Evolutionary conservation across 441 rosid species (phyloP), one percentile per base, ranked within the genome.

Genomic region (Melastoma candidum): DNA sequence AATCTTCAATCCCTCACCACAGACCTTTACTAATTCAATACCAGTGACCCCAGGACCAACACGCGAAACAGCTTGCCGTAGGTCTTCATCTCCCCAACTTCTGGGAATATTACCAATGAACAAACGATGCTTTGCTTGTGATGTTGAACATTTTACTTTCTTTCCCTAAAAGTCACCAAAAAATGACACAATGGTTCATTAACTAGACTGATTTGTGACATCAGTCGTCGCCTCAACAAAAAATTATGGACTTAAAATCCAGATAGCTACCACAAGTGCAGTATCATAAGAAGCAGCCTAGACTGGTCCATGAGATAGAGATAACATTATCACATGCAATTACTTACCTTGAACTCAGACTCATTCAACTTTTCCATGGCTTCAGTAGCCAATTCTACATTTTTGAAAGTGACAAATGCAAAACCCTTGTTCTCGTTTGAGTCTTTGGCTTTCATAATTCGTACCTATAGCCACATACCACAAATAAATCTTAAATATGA

Each of bases 21-120:
- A 54, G 61, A 88, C 98, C 97, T 92, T 92, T 56, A 90, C 71
- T 47, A 92, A 73, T 64, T 92, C 97, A 56, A 92, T 71, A 60
- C 64, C 74, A 62, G 60, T 77, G 41, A 81, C 92, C 12, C 98
- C 97, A 36, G 98, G 98, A 24, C 97, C 97, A 67, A 78, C 61
- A 67, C 66, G 59, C 43, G 50, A 58, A 2, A 88, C 95, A 57
- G 72, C 79, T 69, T 70, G 74, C 78, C 39, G 77, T 68, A 88
- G 80, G 73, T 76, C 95, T 46, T 75, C 73, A 73, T 84, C 92
- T 13, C 61, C 75, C 98, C 95, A 93, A 55, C 54, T 65, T 70
- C 92, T 73, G 12, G 98, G 98, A 73, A 93, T 77, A 64, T 93
- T 88, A 58, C 98, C 95, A 55, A 93, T 76, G 75, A 93, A 93